These are phyloP conservation scores for Pythium biforme DNA, from an alignment of 352 stramenopile genomes.

Conservation along the genomic window DNA sequence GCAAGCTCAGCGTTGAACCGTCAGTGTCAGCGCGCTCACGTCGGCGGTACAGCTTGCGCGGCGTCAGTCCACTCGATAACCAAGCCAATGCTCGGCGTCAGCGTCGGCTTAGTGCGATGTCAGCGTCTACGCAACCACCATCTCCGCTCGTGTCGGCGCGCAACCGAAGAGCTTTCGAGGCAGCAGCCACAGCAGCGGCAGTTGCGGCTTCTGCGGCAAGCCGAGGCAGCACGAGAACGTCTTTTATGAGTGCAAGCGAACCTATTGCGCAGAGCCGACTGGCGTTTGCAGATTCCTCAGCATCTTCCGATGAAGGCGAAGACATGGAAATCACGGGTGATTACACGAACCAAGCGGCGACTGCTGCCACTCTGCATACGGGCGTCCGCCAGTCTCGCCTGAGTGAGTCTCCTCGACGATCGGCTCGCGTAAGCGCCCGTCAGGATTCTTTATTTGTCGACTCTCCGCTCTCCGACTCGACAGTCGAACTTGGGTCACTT, in stretches of 20 bases:
- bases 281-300: slow-evolving; percentile 74
- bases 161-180: slow-evolving; percentile 20
- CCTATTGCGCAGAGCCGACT: slow-evolving; percentile 26
- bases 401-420: slow-evolving; percentile 21
- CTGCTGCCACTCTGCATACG: slow-evolving; percentile 11
- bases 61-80: slow-evolving; percentile 78
- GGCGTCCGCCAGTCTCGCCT: slow-evolving; percentile 9
- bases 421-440: slow-evolving; percentile 10
- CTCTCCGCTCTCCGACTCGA: slow-evolving; percentile 41
- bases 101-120: slow-evolving; percentile 32
- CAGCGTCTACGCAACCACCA: slow-evolving; percentile 4
- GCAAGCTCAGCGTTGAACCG: slow-evolving; percentile 9
- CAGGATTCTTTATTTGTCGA: slow-evolving; percentile 31
- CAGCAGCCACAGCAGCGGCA: slow-evolving; percentile 11
- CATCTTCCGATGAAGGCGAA: slow-evolving; percentile 73
- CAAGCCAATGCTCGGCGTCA: slow-evolving; percentile 60
- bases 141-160: slow-evolving; percentile 24
- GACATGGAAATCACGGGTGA: slow-evolving; percentile 89
- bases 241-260: slow-evolving; percentile 44
- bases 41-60: slow-evolving; percentile 63
- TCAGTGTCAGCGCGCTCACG: slow-evolving; percentile 30
- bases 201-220: slow-evolving; percentile 34
- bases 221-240: slow-evolving; percentile 36
- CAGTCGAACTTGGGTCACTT: slow-evolving; percentile 60
- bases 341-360: slow-evolving; percentile 48